Base-by-base conservation (phyloP, 2,329 filamentous ascomycete species). In the Xylaria hypoxylon region DNA sequence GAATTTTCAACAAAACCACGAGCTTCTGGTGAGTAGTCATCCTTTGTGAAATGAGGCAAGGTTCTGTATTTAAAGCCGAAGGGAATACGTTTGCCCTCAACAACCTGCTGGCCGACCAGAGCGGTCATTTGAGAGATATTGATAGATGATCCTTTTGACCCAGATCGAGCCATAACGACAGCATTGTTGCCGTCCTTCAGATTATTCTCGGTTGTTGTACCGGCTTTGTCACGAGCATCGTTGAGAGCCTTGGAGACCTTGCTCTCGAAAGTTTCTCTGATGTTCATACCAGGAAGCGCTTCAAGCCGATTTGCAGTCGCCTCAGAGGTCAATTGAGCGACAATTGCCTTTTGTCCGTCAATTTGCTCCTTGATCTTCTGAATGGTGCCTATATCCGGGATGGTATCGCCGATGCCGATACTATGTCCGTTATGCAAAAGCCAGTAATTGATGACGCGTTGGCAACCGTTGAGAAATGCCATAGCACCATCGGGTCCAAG, bases 81-180 rank as follows among this genome's bases (percentile, higher is more conserved):
- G 0, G 96, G 96, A 83, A 99, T 97, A 84, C 96, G 96, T 82
- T 97, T 97, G 75, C 96, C 96, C 82, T 99, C 96, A 8, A 99
- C 94, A 71, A 96, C 97, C 79, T 99, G 96, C 79, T 99, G 96
- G 71, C 96, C 96, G 67, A 99, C 96, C 70, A 98, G 88, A 28
- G 96, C 96, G 69, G 94, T 96, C 96, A 99, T 99, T 81, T 99
- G 96, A 17, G 96, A 97, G 74, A 99, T 98, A 79, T 99, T 99
- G 85, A 99, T 98, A 13, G 93, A 95, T 2, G 96, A 98, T 79
- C 96, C 96, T 85, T 99, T 99, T 73, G 96, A 99, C 76, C 96
- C 96, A 65, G 96, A 97, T 59, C 90, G 89, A 67, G 96, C 94
- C 92, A 98, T 99, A 77, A 94, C 93, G 61, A 97, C 93, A 57